phyloP scores from a whole-genome alignment of 148 eudicot species.

The Rhododendron williamsianum region DNA sequence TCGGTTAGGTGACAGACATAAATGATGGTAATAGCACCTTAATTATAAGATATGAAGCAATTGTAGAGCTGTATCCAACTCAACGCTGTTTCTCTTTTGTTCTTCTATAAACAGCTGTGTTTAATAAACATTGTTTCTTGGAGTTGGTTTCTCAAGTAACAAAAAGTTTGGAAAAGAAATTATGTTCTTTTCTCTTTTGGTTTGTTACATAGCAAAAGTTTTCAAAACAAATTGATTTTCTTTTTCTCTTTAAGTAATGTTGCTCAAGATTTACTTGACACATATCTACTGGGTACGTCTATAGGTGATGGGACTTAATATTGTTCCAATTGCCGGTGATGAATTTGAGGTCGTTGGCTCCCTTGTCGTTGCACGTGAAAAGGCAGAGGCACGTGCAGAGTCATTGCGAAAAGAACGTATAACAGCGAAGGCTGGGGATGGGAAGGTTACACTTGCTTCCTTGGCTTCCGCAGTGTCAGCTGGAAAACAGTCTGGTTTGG shows the following conservation, averaged over 20 bases:
- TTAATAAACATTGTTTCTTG: not conserved
- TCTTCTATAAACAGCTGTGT: not conserved
- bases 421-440: slow-evolving; percentile 84
- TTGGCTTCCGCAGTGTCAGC: slow-evolving; percentile 81
- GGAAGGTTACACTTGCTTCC: slow-evolving; percentile 78
- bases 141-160: not conserved
- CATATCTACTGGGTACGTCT: not conserved
- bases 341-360: slow-evolving; percentile 84
- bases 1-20: not conserved
- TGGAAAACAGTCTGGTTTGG: slow-evolving; percentile 61
- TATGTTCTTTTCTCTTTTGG: not conserved
- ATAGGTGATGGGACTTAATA: slow-evolving; percentile 85
- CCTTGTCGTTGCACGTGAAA: slow-evolving; percentile 82
- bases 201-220: not conserved
- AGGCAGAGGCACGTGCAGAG: slow-evolving; percentile 61
- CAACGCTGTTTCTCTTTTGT: not conserved
- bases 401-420: slow-evolving; percentile 56
- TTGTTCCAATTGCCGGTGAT: slow-evolving; percentile 93
- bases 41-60: not conserved
- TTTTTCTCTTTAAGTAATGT: not conserved
- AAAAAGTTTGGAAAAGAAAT: not conserved
- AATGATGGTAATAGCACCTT: not conserved
- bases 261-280: not conserved
- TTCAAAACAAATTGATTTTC: not conserved
- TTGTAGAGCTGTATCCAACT: not conserved